These are phyloP conservation scores for Hirsutella thompsonii DNA, from an alignment of 2,329 filamentous ascomycete genomes.

Conservation along the genomic window DNA sequence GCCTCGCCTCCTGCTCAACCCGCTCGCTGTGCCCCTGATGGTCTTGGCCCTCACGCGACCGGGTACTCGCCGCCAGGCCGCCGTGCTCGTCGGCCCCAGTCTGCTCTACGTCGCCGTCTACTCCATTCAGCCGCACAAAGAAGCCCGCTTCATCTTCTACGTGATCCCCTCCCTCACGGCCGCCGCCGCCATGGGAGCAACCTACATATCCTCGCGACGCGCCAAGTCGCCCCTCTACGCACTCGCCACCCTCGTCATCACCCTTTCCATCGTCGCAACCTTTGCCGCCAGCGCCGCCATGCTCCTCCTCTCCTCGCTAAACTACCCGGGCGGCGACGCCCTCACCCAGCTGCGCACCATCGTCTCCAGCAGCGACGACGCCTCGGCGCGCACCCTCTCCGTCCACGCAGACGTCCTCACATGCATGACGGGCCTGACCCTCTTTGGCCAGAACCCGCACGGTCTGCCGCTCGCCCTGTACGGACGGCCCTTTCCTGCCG, in stretches of 20 bases:
- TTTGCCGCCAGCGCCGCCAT: slow-evolving; percentile 51
- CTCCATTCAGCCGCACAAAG: slow-evolving; percentile 87
- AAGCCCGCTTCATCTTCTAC: slow-evolving; percentile 92
- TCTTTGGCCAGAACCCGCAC: slow-evolving; percentile 42
- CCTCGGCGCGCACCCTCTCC: slow-evolving; percentile 15
- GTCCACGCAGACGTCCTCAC: slow-evolving; percentile 54
- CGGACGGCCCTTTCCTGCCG: neutral
- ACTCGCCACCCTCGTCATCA: slow-evolving; percentile 39
- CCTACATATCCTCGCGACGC: slow-evolving; percentile 54
- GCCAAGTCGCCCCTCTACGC: slow-evolving; percentile 45
- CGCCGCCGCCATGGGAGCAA: slow-evolving; percentile 60
- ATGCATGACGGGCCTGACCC: slow-evolving; percentile 60
- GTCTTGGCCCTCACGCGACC: slow-evolving; percentile 37
- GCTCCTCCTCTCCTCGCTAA: slow-evolving; percentile 71
- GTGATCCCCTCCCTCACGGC: slow-evolving; percentile 69
- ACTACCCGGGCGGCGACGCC: slow-evolving; percentile 86
- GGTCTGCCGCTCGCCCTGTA: slow-evolving; percentile 20
- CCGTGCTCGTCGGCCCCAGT: slow-evolving; percentile 48
- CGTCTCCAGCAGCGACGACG: slow-evolving; percentile 8
- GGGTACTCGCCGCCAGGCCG: slow-evolving; percentile 27
- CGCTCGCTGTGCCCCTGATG: slow-evolving; percentile 45
- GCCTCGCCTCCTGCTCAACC: slow-evolving; percentile 75
- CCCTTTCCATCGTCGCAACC: slow-evolving; percentile 45
- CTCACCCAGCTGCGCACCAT: slow-evolving; percentile 39
- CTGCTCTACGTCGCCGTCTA: slow-evolving; percentile 67